These are phyloP conservation scores for Cardamine resedifolia DNA, from an alignment of 345 rosid genomes.

Conservation along the genomic window DNA sequence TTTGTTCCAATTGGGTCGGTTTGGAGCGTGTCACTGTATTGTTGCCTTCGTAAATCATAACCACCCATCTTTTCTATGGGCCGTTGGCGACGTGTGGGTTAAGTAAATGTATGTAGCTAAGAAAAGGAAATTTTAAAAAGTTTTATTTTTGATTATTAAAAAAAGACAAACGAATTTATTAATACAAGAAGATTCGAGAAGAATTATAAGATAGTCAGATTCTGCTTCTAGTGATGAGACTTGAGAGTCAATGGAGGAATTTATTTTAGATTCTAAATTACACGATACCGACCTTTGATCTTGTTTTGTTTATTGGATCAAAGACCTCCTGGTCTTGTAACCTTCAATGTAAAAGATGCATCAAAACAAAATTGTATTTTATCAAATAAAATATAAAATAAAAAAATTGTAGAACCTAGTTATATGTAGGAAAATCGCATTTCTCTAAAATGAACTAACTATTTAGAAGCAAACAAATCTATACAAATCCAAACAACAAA, in stretches of 20 bases:
- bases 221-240: not conserved
- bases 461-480: not conserved
- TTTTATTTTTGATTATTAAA: no score
- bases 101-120: conserved; percentile 33
- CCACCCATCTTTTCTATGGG: conserved; percentile 29
- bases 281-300: not conserved
- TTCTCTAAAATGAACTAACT: not conserved
- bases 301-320: not conserved
- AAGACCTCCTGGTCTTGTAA: not conserved
- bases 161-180: not conserved
- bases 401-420: not conserved
- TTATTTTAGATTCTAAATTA: not conserved
- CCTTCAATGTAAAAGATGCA: not conserved
- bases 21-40: not conserved
- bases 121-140: conserved; percentile 11
- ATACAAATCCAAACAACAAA: not conserved
- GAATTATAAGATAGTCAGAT: not conserved
- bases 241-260: not conserved
- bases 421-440: no score
- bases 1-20: conserved; percentile 21
- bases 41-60: conserved; percentile 1
- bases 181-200: not conserved
- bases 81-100: conserved; percentile 34
- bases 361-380: not conserved
- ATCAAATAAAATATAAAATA: no score